Percentiles rank a stretch among this genome's conserved stretches.
Evolutionary conservation across 352 stramenopile species (phyloP).

Genomic region (Phytophthora sp.): DNA sequence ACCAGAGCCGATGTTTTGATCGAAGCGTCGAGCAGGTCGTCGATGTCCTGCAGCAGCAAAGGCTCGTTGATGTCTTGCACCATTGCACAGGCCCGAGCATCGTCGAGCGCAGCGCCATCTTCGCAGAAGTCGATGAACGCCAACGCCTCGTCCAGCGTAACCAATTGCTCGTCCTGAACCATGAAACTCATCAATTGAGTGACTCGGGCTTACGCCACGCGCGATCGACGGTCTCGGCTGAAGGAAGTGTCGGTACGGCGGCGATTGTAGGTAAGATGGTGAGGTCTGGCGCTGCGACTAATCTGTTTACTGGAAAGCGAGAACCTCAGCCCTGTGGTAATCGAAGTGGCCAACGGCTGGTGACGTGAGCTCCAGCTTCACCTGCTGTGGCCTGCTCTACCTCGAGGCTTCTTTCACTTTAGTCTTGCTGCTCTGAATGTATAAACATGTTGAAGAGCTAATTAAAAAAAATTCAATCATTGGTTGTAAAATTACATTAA

Average conservation of each 20-base stretch:
- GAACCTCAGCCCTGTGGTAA: too few species aligned
- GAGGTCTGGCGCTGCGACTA: too few species aligned
- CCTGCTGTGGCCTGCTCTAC: too few species aligned
- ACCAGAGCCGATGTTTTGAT: neutral
- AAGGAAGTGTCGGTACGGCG: neutral
- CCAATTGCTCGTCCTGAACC: constrained; percentile 1
- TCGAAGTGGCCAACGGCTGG: too few species aligned
- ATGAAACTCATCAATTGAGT: neutral
- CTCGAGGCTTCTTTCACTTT: too few species aligned
- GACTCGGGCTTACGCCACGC: neutral
- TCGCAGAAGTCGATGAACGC: constrained; percentile 21
- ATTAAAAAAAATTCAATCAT: too few species aligned
- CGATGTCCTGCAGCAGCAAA: constrained; percentile 9
- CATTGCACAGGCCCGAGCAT: neutral
- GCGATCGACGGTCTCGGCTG: neutral
- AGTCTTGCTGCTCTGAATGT: too few species aligned
- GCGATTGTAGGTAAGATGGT: too few species aligned
- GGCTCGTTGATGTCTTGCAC: neutral
- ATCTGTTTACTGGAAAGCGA: too few species aligned
- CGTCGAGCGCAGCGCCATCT: neutral
- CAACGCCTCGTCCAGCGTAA: constrained; percentile 18
- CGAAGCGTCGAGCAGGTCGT: constrained; percentile 1
- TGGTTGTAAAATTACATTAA: too few species aligned
- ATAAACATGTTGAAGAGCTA: too few species aligned
- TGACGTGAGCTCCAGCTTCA: too few species aligned